Conservation (phyloP, 345 rosid genomes). For the Rhodomyrtus tomentosa region DNA sequence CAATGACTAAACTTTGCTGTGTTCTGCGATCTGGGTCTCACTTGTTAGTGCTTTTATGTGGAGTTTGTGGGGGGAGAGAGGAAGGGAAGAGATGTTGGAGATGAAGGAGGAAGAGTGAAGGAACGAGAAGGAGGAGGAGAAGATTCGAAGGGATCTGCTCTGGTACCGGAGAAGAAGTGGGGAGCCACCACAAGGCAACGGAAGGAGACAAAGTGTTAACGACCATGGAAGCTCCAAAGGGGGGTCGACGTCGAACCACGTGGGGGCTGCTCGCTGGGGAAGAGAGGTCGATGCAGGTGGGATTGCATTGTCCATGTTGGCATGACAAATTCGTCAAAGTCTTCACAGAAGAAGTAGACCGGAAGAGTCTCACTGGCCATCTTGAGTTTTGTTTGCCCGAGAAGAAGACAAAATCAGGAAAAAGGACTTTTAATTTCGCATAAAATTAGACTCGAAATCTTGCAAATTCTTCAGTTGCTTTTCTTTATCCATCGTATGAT, state of each 20-base stretch:
- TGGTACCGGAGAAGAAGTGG: slow-evolving; percentile 32
- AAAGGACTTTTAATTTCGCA: background rate
- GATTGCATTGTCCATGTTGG: background rate
- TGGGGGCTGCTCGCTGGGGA: background rate
- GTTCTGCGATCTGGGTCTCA: background rate
- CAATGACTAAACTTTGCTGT: background rate
- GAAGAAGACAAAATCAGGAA: background rate
- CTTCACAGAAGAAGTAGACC: background rate
- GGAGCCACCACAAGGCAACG: slow-evolving; percentile 6
- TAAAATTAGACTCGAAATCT: background rate
- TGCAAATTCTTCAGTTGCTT: too few relatives aligned
- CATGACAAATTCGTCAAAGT: background rate
- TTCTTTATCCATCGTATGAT: background rate
- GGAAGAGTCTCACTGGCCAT: background rate
- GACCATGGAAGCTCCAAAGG: slow-evolving; percentile 8
- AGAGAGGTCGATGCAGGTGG: background rate
- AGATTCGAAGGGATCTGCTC: slow-evolving; percentile 76
- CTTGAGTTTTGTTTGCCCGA: background rate
- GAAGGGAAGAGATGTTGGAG: background rate
- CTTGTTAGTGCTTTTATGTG: background rate
- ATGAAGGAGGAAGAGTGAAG: slow-evolving; percentile 4
- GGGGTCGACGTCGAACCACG: background rate
- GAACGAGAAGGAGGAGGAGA: slow-evolving; percentile 20
- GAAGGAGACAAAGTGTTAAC: slow-evolving; percentile 6
- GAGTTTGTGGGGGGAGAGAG: background rate